Evolutionary conservation across 2,329 filamentous ascomycete species (phyloP), one percentile per base, ranked within the genome.

Genomic region (Aspergillus aculeatus): DNA sequence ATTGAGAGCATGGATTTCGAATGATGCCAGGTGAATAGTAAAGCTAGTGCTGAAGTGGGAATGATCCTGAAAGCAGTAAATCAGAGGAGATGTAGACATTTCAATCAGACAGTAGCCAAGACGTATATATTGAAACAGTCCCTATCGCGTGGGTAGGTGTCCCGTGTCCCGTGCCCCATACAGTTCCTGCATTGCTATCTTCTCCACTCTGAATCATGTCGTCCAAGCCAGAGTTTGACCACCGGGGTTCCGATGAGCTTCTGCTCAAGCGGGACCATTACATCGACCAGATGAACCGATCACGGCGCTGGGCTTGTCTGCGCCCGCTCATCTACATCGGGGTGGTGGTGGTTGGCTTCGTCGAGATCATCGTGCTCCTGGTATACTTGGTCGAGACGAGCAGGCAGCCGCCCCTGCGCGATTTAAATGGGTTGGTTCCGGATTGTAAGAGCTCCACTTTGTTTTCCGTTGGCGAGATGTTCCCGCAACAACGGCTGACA

Each of bases 21-120:
- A 29, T 29, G 26, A 2, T 29, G 26, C 26, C 7, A 29, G 7
- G 26, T 9, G 9, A 10, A 10, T 9, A 9, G 7, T 29, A 10
- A 29, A 29, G 26, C 26, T 29, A 29, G 5, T 7, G 7, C 1
- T 10, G 5, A 29, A 10, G 7, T 29, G 7, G 7, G 5, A 29
- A 10, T 29, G 26, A 9, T 29, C 1, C 26, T 29, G 1, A 0
- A 29, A 2, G 0, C 0, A 5, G 0, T 11, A 35, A 1, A 16
- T 16, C 5, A 4, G 12, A 35, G 12, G 32, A 1, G 4, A 16
- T 35, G 32, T 16, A 35, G 32, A 35, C 4, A 1, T 5, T 4
- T 16, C 31, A 16, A 5, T 16, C 32, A 35, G 3, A 35, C 1
- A 1, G 32, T 35, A 5, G 14, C 32, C 11, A 35, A 35, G 32